Percentiles rank a stretch among this genome's conserved stretches.
These are phyloP conservation scores for Boletus eberwhitei DNA, from an alignment of 768 basidiomycete genomes.

Conservation along the genomic window DNA sequence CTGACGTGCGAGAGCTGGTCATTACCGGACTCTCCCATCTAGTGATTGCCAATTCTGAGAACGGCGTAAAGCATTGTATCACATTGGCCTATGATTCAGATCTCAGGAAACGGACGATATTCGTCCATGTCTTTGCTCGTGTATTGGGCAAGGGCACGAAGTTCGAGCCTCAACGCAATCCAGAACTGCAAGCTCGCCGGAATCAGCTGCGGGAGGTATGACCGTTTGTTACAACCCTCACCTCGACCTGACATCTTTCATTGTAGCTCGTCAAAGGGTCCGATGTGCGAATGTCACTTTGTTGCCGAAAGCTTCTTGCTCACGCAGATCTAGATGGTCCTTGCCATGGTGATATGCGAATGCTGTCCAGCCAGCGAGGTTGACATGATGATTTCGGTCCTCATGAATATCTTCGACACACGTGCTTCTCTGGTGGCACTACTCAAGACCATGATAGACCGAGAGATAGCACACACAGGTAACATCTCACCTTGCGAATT, in stretches of 20 bases:
- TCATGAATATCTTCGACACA: conserved; percentile 85
- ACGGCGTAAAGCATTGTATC: conserved; percentile 86
- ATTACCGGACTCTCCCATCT: conserved; percentile 80
- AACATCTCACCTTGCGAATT: conserved; percentile 8
- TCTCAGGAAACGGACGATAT: conserved; percentile 67
- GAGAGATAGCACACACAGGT: conserved; percentile 81
- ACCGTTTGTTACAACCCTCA: conserved; percentile 3
- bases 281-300: conserved; percentile 47
- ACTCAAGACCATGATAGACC: conserved; percentile 80
- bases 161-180: conserved; percentile 61
- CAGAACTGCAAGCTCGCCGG: conserved; percentile 44
- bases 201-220: conserved; percentile 59
- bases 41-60: conserved; percentile 80
- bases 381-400: conserved; percentile 79
- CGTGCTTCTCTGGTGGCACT: conserved; percentile 67
- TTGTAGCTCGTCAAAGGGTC: conserved; percentile 67
- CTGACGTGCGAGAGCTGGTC: conserved; percentile 69
- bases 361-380: conserved; percentile 76
- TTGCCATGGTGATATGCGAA: conserved; percentile 86
- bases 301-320: neutral
- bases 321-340: conserved; percentile 50
- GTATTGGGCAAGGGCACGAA: conserved; percentile 79
- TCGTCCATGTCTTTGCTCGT: conserved; percentile 79
- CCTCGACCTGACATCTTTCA: conserved; percentile 2
- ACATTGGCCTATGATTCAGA: conserved; percentile 74